Evolutionary conservation across 129 eudicot genomes (phyloP).

Genomic region (Deinandra increscens): DNA sequence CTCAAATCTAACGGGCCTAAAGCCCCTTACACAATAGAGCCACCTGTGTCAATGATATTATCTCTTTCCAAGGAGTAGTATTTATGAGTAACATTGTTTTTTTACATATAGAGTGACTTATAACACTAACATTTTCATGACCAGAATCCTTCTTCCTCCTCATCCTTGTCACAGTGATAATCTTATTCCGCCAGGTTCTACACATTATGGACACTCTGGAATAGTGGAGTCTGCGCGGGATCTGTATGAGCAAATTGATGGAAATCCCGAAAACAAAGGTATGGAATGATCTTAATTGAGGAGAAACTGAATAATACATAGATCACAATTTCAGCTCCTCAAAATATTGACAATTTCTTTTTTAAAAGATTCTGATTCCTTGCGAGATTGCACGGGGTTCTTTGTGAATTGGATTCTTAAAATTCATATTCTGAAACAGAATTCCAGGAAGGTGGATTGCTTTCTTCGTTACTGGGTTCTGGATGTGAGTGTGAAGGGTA

Average conservation of each 20-base stretch:
- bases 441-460: constrained; percentile 49
- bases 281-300: background rate
- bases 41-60: background rate
- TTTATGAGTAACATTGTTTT: background rate
- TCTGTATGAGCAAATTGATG: constrained; percentile 63
- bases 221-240: constrained; percentile 62
- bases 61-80: background rate
- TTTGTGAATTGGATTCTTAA: constrained; percentile 1
- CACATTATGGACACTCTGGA: constrained; percentile 75
- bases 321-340: background rate
- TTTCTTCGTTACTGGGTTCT: constrained; percentile 58
- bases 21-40: too few species aligned
- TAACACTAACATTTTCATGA: constrained; percentile 29
- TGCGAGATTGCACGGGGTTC: background rate
- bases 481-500: constrained; percentile 78
- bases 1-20: too few species aligned
- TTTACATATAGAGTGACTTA: constrained; percentile 19
- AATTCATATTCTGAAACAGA: constrained; percentile 19
- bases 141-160: constrained; percentile 30
- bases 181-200: constrained; percentile 44
- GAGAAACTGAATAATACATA: background rate
- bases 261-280: constrained; percentile 38
- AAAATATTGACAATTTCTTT: background rate
- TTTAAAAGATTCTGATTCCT: background rate
- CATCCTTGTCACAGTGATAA: constrained; percentile 48